Percentiles rank a stretch among this genome's conserved stretches.
These are phyloP conservation scores for Chalaropsis ovoidea DNA, from an alignment of 2,329 filamentous ascomycete species.

Conservation along the genomic window DNA sequence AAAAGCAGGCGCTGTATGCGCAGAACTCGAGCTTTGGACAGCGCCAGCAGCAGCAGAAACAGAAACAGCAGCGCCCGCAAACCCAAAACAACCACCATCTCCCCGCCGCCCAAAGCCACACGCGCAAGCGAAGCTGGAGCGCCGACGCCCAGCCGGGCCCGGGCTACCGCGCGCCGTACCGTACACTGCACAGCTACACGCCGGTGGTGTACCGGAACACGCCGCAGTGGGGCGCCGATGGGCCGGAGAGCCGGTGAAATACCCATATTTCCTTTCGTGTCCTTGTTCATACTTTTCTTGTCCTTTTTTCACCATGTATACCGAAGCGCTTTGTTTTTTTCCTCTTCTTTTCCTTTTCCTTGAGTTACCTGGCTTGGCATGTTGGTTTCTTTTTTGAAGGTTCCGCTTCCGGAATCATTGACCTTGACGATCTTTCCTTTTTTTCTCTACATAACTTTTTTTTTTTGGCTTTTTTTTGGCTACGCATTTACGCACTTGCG, in stretches of 20 bases:
- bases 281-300: constrained; percentile 12
- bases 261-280: neutral
- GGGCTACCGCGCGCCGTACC: constrained; percentile 35
- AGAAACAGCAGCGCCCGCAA: neutral
- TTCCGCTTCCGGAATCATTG: neutral
- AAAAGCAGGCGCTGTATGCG: constrained; percentile 22
- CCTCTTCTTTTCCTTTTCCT: neutral
- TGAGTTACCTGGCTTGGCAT: neutral
- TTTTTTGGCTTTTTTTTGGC: neutral
- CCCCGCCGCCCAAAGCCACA: constrained; percentile 28
- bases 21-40: neutral
- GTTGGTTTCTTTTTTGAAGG: neutral
- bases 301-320: neutral
- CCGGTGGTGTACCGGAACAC: constrained; percentile 46
- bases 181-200: constrained; percentile 49
- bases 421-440: neutral
- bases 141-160: constrained; percentile 27
- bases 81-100: constrained; percentile 14
- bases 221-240: constrained; percentile 51
- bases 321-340: constrained; percentile 10
- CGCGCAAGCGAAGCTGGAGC: constrained; percentile 35
- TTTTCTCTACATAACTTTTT: neutral
- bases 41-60: constrained; percentile 18
- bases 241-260: constrained; percentile 27
- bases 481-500: neutral